These are phyloP conservation scores for Colletotrichum sp. DNA, from an alignment of 2,329 filamentous ascomycete species.

Conservation along the genomic window DNA sequence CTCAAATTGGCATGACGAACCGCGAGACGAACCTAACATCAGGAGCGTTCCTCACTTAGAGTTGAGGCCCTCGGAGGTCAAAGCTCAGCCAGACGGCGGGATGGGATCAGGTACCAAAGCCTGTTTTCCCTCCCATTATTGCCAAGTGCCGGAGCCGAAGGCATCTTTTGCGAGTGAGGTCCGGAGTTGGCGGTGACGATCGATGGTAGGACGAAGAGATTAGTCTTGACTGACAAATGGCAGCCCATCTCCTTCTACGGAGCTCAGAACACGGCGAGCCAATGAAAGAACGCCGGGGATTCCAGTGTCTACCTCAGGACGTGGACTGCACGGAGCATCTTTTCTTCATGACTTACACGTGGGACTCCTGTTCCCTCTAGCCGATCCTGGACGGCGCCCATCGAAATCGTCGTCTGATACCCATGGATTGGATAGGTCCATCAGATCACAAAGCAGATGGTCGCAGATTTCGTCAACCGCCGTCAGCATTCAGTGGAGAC, in stretches of 20 bases:
- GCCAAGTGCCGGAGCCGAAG: background rate
- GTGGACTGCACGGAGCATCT: background rate
- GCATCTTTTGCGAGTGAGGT: background rate
- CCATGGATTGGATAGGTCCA: background rate
- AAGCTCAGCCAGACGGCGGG: background rate
- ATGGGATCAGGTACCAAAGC: background rate
- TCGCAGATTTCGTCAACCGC: background rate
- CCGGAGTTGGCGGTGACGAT: background rate
- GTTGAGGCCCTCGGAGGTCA: background rate
- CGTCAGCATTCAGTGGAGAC: background rate
- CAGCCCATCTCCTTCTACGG: background rate
- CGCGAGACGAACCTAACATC: background rate
- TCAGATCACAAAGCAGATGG: background rate
- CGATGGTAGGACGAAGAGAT: background rate
- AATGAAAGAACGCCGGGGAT: background rate
- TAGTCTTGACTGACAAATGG: slow-evolving; percentile 3
- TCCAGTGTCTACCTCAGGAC: background rate
- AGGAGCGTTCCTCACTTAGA: background rate
- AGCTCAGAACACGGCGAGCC: background rate
- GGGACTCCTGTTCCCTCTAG: background rate
- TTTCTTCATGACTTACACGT: background rate
- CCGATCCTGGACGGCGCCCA: background rate
- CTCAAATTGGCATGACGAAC: background rate
- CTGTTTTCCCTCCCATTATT: background rate
- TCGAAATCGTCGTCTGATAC: background rate